phyloP scores from a whole-genome alignment of 352 stramenopile species.

The Globisporangium canariense region DNA sequence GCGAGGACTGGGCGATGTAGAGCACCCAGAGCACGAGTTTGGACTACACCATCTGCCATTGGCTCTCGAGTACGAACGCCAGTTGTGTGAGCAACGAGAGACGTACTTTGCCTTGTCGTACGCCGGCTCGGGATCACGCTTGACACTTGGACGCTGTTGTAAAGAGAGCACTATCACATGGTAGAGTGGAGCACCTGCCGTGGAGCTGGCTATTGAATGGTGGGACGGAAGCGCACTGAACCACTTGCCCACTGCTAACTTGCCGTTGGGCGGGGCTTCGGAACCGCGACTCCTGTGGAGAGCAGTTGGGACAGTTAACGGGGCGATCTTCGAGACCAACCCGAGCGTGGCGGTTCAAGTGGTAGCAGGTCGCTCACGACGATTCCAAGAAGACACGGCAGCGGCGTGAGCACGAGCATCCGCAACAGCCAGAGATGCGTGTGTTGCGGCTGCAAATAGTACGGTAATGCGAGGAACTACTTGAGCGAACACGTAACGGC shows the following conservation, averaged over 20 bases:
- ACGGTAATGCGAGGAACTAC: neutral
- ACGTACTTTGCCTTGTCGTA: too few species aligned
- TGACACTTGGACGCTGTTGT: too few species aligned
- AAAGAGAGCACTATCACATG: too few species aligned
- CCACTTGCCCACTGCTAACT: too few species aligned
- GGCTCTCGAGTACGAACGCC: constrained; percentile 31
- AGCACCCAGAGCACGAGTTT: constrained; percentile 37
- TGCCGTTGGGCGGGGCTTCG: too few species aligned
- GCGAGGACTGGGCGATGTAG: constrained; percentile 4
- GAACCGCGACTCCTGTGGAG: too few species aligned
- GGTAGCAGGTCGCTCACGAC: neutral
- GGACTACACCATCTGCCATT: constrained; percentile 25
- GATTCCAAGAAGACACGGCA: neutral
- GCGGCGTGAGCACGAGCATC: neutral
- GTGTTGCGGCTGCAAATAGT: neutral
- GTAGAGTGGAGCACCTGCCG: too few species aligned
- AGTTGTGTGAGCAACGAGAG: too few species aligned
- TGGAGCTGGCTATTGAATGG: too few species aligned
- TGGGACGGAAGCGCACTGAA: too few species aligned
- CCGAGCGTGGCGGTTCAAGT: neutral
- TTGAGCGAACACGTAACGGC: neutral
- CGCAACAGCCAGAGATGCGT: neutral
- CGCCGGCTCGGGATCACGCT: too few species aligned
- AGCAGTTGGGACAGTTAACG: too few species aligned
- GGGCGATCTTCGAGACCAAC: neutral